Evolutionary conservation across 495 filamentous ascomycete genomes (phyloP).

Genomic region (Talaromyces trachyspermus): DNA sequence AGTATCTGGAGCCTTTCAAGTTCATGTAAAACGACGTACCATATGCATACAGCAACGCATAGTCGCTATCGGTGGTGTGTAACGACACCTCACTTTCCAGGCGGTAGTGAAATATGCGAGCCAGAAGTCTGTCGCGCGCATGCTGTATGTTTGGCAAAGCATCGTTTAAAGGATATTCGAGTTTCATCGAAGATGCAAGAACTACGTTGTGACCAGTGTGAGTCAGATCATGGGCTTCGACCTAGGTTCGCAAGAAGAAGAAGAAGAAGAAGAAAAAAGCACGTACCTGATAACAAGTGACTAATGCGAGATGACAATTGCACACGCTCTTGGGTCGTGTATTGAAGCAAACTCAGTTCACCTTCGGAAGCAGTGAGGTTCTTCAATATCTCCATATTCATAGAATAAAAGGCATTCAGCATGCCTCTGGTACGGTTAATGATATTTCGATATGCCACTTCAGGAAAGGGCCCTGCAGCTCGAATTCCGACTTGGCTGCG

Average conservation of each 20-base stretch:
- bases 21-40: constrained; percentile 33
- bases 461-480: constrained; percentile 77
- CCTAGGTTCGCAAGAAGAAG: constrained; percentile 12
- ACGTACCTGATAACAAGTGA: constrained; percentile 76
- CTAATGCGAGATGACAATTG: constrained; percentile 80
- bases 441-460: constrained; percentile 58
- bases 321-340: constrained; percentile 70
- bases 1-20: constrained; percentile 2
- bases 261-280: neutral
- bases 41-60: constrained; percentile 66
- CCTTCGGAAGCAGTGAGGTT: constrained; percentile 68
- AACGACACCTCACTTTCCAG: constrained; percentile 52
- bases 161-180: constrained; percentile 88
- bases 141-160: constrained; percentile 75
- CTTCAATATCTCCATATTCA: constrained; percentile 87
- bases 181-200: constrained; percentile 82
- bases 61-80: constrained; percentile 57
- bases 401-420: constrained; percentile 88
- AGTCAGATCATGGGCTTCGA: too few species aligned
- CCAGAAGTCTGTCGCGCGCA: constrained; percentile 75
- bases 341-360: constrained; percentile 68
- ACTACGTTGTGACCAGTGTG: too few species aligned
- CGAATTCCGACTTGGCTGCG: constrained; percentile 74
- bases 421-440: constrained; percentile 72
- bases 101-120: constrained; percentile 80